phyloP scores from a whole-genome alignment of 1,284 basidiomycete genomes.

The Chondrostereum purpureum region DNA sequence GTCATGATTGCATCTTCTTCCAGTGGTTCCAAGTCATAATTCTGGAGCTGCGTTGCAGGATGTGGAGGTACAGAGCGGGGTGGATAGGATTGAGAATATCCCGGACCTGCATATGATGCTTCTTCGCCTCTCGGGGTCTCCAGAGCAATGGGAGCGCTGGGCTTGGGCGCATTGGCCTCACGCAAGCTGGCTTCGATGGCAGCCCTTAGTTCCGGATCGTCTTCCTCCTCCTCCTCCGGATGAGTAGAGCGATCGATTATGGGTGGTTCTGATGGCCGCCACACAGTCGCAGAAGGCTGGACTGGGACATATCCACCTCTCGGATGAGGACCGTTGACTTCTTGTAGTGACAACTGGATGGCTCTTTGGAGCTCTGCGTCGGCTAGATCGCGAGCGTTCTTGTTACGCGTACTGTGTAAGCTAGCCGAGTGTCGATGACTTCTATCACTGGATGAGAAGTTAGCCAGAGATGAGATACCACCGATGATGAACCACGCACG shows the following conservation, averaged over 20 bases:
- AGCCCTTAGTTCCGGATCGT: slow-evolving; percentile 88
- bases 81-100: slow-evolving; percentile 38
- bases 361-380: slow-evolving; percentile 92
- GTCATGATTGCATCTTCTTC: slow-evolving; percentile 84
- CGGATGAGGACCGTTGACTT: slow-evolving; percentile 50
- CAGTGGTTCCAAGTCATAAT: slow-evolving; percentile 71
- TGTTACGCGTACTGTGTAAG: slow-evolving; percentile 36
- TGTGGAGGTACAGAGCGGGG: slow-evolving; percentile 33
- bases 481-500: slow-evolving; percentile 26
- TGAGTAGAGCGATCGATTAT: slow-evolving; percentile 48
- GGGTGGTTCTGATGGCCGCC: slow-evolving; percentile 71
- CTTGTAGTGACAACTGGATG: slow-evolving; percentile 86
- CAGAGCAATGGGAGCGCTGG: slow-evolving; percentile 67
- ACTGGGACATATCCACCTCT: slow-evolving; percentile 62
- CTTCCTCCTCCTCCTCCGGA: slow-evolving; percentile 46
- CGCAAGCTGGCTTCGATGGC: slow-evolving; percentile 94
- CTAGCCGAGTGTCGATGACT: slow-evolving; percentile 45
- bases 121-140: slow-evolving; percentile 45
- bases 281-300: slow-evolving; percentile 44
- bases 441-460: slow-evolving; percentile 26
- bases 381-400: slow-evolving; percentile 56
- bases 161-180: slow-evolving; percentile 74
- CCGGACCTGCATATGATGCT: slow-evolving; percentile 28
- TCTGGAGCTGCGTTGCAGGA: slow-evolving; percentile 51
- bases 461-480: slow-evolving; percentile 8